Evolutionary conservation across 805 yeast species (phyloP), one percentile per base, ranked within the genome.

Genomic region (Saccharomycopsis capsularis): DNA sequence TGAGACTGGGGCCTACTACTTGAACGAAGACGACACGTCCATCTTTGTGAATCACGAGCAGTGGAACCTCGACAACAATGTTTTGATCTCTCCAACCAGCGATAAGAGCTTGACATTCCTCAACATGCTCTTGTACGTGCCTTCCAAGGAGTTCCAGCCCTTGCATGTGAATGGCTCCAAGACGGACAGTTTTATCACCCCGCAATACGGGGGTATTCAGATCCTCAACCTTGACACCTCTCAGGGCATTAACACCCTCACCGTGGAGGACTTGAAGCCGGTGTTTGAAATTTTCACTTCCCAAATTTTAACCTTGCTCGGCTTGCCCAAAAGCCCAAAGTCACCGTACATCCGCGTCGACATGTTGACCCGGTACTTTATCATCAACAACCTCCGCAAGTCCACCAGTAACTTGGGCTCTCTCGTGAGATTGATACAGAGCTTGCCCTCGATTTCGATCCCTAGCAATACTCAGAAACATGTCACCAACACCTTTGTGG

Each of bases 141-240:
- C 95, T 2, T 68, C 74, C 3, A 58, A 64, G 35, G 66, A 69
- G 23, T 67, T 65, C 24, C 63, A 68, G 50, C 87, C 79, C 21
- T 69, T 79, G 58, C 56, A 52, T 3, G 76, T 83, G 42, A 75
- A 68, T 40, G 65, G 72, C 25, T 21, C 51, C 2, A 39, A 54
- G 39, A 68, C 79, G 42, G 82, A 75, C 62, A 78, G 81, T 47
- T 89, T 83, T 59, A 63, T 85, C 41, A 78, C 91, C 21, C 95
- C 96, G 5, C 95, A 85, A 64, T 90, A 95, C 86, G 95, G 93
- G 9, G 96, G 96, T 54, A 76, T 86, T 49, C 63, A 68, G 59
- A 68, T 82, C 55, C 60, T 67, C 61, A 71, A 82, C 62, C 40
- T 57, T 59, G 25, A 50, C 55, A n/a, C 59, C 66, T 19, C 22